Evolutionary conservation across 2,329 filamentous ascomycete species (phyloP).

Genomic region (Fusarium sp.): DNA sequence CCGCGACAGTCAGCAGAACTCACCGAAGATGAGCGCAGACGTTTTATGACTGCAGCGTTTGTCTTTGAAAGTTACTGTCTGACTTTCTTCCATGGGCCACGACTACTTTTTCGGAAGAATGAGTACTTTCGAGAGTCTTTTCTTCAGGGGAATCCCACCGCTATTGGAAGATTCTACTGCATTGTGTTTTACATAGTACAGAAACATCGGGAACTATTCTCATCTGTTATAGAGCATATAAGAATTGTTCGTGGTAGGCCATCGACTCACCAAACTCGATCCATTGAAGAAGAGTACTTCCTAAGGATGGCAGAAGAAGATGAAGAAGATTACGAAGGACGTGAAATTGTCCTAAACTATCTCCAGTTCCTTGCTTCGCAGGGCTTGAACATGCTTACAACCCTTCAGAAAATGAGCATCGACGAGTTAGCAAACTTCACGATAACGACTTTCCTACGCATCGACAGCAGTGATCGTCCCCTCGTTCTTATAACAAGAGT

Average conservation of each 20-base stretch:
- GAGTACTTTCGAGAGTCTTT: rapidly evolving
- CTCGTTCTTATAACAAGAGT: too few species aligned
- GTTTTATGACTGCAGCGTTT: background rate
- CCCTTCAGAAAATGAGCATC: background rate
- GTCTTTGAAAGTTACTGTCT: background rate
- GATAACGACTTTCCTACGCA: background rate
- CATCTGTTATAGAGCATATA: background rate
- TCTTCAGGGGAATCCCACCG: rapidly evolving
- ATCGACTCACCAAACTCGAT: too few species aligned
- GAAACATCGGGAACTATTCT: background rate
- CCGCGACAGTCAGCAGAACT: background rate
- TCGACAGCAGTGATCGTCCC: background rate
- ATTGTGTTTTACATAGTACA: background rate
- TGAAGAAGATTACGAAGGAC: too few species aligned
- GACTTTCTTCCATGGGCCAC: too few species aligned
- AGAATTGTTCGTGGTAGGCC: too few species aligned
- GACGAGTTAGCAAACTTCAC: background rate
- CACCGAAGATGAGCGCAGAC: background rate
- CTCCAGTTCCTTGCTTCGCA: background rate
- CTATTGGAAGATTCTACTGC: background rate
- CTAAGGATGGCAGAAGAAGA: too few species aligned
- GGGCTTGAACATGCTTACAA: background rate
- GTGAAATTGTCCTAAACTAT: too few species aligned
- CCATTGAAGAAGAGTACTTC: background rate
- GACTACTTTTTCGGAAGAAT: background rate